phyloP scores from a whole-genome alignment of 1,284 basidiomycete species.

The Ganoderma lucidum region DNA sequence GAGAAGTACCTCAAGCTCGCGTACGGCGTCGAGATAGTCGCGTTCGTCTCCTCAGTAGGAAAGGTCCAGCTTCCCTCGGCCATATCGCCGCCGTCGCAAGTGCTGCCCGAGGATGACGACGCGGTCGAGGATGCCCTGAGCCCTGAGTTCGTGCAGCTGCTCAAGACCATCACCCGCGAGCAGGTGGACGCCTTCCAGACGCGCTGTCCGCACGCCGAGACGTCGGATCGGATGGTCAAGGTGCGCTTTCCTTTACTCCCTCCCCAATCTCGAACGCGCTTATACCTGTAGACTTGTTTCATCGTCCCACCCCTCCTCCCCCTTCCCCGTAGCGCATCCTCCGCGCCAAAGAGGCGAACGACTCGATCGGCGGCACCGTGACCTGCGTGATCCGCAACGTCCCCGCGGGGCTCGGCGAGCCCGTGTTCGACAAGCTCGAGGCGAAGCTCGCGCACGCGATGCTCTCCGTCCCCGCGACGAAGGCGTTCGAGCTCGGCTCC shows the following conservation, averaged over 20 bases:
- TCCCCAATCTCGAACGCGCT: neutral
- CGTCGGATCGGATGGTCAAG: conserved; percentile 90
- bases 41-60: conserved; percentile 96
- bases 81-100: conserved; percentile 50
- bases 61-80: conserved; percentile 83
- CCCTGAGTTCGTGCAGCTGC: conserved; percentile 84
- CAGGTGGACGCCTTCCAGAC: conserved; percentile 91
- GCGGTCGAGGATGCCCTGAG: conserved; percentile 83
- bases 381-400: conserved; percentile 95
- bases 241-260: conserved; percentile 48
- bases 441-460: conserved; percentile 97
- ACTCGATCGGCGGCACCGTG: conserved; percentile 97
- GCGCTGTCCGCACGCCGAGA: conserved; percentile 91
- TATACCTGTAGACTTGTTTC: conserved; percentile 2
- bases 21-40: conserved; percentile 94
- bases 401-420: conserved; percentile 94
- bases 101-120: conserved; percentile 66
- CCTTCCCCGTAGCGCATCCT: conserved; percentile 83
- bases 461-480: conserved; percentile 98
- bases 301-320: conserved; percentile 12
- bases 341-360: conserved; percentile 88
- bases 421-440: conserved; percentile 99
- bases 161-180: conserved; percentile 85
- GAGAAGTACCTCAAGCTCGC: conserved; percentile 94
- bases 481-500: conserved; percentile 97